These are phyloP conservation scores for Eutypella sp. DNA, from an alignment of 2,329 filamentous ascomycete genomes.

Conservation along the genomic window DNA sequence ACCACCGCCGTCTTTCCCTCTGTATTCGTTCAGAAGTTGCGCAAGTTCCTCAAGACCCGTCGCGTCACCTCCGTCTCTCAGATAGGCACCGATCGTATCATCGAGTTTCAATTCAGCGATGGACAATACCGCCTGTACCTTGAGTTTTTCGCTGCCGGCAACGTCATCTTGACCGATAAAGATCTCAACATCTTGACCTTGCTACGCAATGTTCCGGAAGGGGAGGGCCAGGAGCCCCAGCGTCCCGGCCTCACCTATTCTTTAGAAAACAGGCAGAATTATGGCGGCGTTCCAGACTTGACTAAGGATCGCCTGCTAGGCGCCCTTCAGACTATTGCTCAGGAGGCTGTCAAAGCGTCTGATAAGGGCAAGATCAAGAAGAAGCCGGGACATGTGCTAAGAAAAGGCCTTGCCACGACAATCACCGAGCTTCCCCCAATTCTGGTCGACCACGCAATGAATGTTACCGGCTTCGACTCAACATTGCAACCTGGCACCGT, in stretches of 20 bases:
- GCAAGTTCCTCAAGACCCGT: conserved; percentile 84
- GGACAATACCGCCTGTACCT: conserved; percentile 82
- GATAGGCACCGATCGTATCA: conserved; percentile 87
- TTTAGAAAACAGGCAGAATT: conserved; percentile 80
- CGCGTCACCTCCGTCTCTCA: conserved; percentile 76
- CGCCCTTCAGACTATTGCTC: conserved; percentile 62
- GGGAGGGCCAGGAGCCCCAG: conserved; percentile 78
- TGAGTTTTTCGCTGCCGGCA: conserved; percentile 95
- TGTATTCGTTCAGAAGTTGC: conserved; percentile 75
- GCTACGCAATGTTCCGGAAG: conserved; percentile 73
- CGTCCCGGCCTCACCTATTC: conserved; percentile 74
- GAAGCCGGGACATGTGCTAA: conserved; percentile 69
- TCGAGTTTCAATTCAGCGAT: conserved; percentile 90
- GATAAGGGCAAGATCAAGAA: conserved; percentile 59
- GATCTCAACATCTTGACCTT: conserved; percentile 79
- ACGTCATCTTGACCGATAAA: conserved; percentile 85
- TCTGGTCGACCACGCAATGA: conserved; percentile 80
- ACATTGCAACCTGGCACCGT: conserved; percentile 63
- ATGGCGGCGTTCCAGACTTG: conserved; percentile 65
- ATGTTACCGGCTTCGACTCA: conserved; percentile 64
- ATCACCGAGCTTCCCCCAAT: conserved; percentile 88
- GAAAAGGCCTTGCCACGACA: conserved; percentile 74
- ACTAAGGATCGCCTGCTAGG: conserved; percentile 67
- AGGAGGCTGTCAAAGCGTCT: conserved; percentile 48
- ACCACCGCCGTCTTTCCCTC: conserved; percentile 82